Conservation (phyloP, 106 monocot species). For the Hemerocallis citrina region DNA sequence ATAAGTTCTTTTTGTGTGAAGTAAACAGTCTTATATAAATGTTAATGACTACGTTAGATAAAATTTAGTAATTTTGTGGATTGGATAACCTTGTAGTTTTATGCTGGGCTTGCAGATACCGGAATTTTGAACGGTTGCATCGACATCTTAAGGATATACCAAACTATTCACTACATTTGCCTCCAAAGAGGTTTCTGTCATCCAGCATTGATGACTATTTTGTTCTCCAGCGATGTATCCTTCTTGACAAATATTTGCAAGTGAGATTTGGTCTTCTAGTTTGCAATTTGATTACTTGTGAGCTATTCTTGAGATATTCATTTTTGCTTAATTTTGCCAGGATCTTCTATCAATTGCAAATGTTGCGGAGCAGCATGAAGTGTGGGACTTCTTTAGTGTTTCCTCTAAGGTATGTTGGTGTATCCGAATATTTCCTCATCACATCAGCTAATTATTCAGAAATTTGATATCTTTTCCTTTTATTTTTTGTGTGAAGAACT, state of each 20-base stretch:
- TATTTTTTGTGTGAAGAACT: conserved; percentile 61
- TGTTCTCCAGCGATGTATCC: conserved; percentile 91
- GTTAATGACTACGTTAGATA: too few species aligned
- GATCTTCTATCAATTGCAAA: conserved; percentile 88
- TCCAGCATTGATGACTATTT: conserved; percentile 97
- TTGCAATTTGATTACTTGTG: not conserved
- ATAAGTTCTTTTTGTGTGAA: too few species aligned
- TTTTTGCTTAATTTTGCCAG: conserved; percentile 19
- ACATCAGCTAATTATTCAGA: conserved; percentile 1
- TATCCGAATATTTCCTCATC: not conserved
- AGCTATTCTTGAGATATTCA: not conserved
- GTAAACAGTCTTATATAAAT: too few species aligned
- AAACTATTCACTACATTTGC: conserved; percentile 88
- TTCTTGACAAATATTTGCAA: conserved; percentile 94
- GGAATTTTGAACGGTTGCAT: conserved; percentile 96
- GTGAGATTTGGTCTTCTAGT: conserved; percentile 25
- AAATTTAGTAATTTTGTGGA: too few species aligned
- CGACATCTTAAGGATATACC: conserved; percentile 94
- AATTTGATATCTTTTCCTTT: conserved; percentile 11
- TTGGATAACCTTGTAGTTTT: too few species aligned
- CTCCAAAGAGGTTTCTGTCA: conserved; percentile 95
- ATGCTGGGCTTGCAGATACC: conserved; percentile 48
- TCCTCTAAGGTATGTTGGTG: conserved; percentile 68
- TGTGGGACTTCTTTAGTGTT: conserved; percentile 93
- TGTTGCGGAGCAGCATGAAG: conserved; percentile 98